Evolutionary conservation across 805 yeast genomes (phyloP).

Genomic region (Isabelozyma rhagii): DNA sequence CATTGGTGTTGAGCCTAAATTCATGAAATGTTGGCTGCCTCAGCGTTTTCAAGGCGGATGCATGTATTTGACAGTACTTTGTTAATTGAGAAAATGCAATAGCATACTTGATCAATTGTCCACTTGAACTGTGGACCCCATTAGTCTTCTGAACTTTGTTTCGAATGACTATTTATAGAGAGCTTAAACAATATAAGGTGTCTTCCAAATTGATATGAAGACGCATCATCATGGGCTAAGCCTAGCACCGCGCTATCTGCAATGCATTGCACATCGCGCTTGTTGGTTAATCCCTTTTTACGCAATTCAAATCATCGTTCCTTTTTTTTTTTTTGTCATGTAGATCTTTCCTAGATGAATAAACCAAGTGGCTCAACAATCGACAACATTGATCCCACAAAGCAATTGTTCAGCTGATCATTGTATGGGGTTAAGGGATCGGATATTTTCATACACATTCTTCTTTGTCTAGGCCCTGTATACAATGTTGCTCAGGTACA

Average conservation of each 20-base stretch:
- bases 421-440: background rate
- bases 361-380: background rate
- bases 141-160: no score
- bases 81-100: background rate
- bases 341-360: no score
- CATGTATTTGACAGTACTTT: background rate
- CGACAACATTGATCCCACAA: background rate
- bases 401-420: background rate
- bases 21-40: background rate
- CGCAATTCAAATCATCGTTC: background rate
- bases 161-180: background rate
- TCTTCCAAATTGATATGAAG: background rate
- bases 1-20: background rate
- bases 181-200: background rate
- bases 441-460: background rate
- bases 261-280: background rate
- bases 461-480: background rate
- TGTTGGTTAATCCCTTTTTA: background rate
- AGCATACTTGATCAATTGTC: no score
- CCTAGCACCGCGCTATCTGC: background rate
- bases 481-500: background rate
- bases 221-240: background rate
- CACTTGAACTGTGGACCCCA: no score
- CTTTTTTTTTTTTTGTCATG: background rate
- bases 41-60: background rate